Conservation (phyloP, 2,329 filamentous ascomycete species). For the Fusarium tupiense region DNA sequence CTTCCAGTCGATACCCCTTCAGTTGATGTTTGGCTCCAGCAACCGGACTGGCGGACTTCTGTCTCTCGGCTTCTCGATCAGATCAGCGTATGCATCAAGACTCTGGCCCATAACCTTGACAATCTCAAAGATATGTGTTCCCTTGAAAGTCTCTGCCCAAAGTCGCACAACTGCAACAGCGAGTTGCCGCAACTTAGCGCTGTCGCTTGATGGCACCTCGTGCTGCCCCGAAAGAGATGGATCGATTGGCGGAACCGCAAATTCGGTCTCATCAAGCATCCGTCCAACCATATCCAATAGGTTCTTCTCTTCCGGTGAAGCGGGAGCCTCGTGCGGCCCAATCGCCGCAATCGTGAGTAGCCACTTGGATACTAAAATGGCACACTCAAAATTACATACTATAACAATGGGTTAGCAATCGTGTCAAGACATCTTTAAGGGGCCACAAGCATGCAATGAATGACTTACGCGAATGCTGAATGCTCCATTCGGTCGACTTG, state of each 20-base stretch:
- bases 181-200: conserved; percentile 63
- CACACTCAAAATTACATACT: conserved; percentile 71
- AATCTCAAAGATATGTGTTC: conserved; percentile 69
- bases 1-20: background rate
- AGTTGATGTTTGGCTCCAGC: conserved; percentile 38
- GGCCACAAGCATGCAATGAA: conserved; percentile 18
- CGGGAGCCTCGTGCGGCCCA: conserved; percentile 59
- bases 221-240: conserved; percentile 60
- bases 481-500: conserved; percentile 70
- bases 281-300: conserved; percentile 65
- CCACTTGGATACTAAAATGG: conserved; percentile 69
- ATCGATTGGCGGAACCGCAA: conserved; percentile 65
- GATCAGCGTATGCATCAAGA: conserved; percentile 65
- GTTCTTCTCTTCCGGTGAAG: conserved; percentile 62
- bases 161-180: conserved; percentile 67
- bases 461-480: conserved; percentile 67
- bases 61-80: conserved; percentile 65
- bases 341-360: conserved; percentile 65
- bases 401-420: conserved; percentile 23
- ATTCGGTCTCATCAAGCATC: conserved; percentile 71
- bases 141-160: conserved; percentile 71
- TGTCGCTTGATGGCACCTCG: conserved; percentile 59
- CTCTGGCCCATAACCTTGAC: conserved; percentile 67
- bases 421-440: background rate
- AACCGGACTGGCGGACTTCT: conserved; percentile 48